phyloP scores from a whole-genome alignment of 1,284 basidiomycete genomes.

The Lignosus rhinocerotis region DNA sequence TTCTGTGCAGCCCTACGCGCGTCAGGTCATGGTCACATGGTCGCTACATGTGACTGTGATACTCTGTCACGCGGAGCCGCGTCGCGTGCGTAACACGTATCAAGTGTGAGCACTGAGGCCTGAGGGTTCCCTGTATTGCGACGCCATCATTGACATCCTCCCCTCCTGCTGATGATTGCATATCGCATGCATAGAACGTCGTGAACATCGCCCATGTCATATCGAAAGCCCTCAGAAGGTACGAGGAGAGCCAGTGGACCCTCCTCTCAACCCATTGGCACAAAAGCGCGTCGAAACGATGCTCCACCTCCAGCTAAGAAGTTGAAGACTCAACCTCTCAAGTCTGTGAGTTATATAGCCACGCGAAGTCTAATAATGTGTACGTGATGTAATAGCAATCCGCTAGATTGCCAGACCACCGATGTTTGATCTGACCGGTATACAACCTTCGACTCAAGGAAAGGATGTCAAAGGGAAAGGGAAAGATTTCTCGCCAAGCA shows the following conservation, averaged over 20 bases:
- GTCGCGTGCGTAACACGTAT: background rate
- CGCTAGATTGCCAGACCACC: conserved; percentile 39
- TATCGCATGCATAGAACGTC: background rate
- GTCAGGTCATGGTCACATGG: background rate
- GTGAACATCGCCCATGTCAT: conserved; percentile 1
- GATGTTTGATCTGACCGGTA: conserved; percentile 33
- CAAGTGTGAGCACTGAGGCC: too few species aligned
- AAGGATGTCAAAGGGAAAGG: conserved; percentile 45
- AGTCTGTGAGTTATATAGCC: conserved; percentile 11
- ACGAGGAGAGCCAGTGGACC: conserved; percentile 2
- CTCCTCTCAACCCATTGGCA: background rate
- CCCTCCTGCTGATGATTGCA: too few species aligned
- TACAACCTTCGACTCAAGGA: conserved; percentile 11
- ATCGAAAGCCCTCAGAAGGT: conserved; percentile 2
- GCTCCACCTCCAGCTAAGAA: conserved; percentile 19
- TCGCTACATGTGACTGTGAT: conserved; percentile 3
- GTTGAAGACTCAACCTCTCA: conserved; percentile 16
- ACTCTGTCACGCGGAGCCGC: background rate
- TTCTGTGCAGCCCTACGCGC: background rate
- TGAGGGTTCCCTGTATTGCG: too few species aligned
- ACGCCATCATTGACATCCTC: too few species aligned
- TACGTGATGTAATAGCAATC: conserved; percentile 12
- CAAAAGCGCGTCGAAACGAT: background rate
- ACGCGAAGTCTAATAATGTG: background rate
- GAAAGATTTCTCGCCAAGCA: conserved; percentile 40